Base-by-base conservation (phyloP, 176 grass and related monocot species). In the Rhipidocladum racemiflorum region DNA sequence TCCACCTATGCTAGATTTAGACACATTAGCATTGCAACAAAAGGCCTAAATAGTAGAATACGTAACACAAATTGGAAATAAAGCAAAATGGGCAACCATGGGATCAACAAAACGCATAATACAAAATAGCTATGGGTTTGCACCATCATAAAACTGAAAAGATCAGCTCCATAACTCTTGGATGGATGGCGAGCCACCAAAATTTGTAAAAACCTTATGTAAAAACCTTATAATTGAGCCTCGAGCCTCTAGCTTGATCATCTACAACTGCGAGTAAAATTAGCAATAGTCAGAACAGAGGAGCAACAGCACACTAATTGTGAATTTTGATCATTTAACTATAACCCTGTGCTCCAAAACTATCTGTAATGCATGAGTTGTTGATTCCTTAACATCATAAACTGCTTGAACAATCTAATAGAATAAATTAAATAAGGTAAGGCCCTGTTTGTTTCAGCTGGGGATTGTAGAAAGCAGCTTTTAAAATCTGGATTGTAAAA, bases 151-250 rank as follows among this genome's bases (percentile, higher is more conserved):
- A 80, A 77, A n/a, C 61, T 77, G 35, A 73, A 77, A 70, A 53
- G 14, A 62, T 15, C 54, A 88, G 21, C 9, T 27, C 21, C 53
- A 45, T 86, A 98, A 92, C 89, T 95, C 92, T 91, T 98, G 61
- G 96, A 98, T 70, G 96, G 96, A 93, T 98, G 96, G 86, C 91
- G 96, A 74, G 87, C 76, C 65, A 89, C 92, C 76, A 93, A 91
- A 95, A 95, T 94, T 87, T 98, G 96, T 61, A 95, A 86, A 84
- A 98, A 95, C 77, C n/a, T n/a, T n/a, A n/a, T n/a, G n/a, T n/a
- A n/a, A n/a, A n/a, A n/a, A n/a, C n/a, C 86, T 94, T 83, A 98
- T 59, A 48, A 98, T 90, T 23, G 92, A 57, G 57, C 86, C 86
- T 48, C 87, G 96, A 55, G 87, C 93, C 65, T 93, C 89, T 85